phyloP scores from a whole-genome alignment of 2,329 filamentous ascomycete genomes.

The Paracorniculantispora psalliotae region DNA sequence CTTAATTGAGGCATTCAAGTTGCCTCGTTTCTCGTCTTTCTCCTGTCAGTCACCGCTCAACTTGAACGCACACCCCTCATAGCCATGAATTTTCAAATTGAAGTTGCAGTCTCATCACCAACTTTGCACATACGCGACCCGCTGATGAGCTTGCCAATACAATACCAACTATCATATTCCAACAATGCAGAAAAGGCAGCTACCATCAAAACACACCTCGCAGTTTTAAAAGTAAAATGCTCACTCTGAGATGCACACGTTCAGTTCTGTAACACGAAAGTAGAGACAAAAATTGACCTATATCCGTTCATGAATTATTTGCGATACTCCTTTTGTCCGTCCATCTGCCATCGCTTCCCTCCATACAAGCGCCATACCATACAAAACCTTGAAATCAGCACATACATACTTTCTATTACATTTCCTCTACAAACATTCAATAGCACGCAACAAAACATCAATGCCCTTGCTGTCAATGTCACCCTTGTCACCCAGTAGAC shows the following conservation, averaged over 20 bases:
- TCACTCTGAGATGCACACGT: too few relatives aligned
- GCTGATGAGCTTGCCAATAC: neutral
- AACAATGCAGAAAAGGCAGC: neutral
- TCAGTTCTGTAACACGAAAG: neutral
- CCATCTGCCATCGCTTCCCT: neutral
- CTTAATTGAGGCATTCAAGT: conserved; percentile 1
- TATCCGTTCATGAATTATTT: neutral
- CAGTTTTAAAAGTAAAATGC: neutral
- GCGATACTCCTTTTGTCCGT: neutral
- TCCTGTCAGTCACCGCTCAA: neutral
- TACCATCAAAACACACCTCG: conserved; percentile 9
- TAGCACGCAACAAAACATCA: conserved; percentile 55
- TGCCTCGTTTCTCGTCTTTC: neutral
- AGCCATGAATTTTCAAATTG: neutral
- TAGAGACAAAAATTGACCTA: too few relatives aligned
- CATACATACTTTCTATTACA: neutral
- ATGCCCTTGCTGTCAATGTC: conserved; percentile 48
- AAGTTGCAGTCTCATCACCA: neutral
- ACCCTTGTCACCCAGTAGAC: conserved; percentile 59
- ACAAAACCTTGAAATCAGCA: neutral
- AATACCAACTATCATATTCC: conserved; percentile 4
- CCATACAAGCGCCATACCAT: neutral
- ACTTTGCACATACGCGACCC: neutral
- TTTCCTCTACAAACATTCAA: conserved; percentile 48
- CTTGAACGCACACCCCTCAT: neutral